These are phyloP conservation scores for Paracorniculantispora psalliotae DNA, from an alignment of 2,329 filamentous ascomycete species.

Conservation along the genomic window DNA sequence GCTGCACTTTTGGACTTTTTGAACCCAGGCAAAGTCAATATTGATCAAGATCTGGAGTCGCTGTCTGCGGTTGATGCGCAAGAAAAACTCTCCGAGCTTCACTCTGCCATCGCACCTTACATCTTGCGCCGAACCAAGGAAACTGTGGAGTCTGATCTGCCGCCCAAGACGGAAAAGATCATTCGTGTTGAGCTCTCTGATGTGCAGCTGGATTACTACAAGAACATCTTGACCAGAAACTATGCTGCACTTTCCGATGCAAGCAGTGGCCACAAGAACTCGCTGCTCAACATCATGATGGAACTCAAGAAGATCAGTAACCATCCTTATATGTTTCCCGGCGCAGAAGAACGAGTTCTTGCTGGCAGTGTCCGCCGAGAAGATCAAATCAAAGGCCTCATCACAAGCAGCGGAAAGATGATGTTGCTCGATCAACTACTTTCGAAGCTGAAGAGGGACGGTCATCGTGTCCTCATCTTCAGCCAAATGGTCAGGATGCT, in stretches of 20 bases:
- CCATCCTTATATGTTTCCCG: conserved; percentile 95
- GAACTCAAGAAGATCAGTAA: conserved; percentile 99
- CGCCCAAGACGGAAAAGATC: conserved; percentile 97
- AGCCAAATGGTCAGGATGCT: conserved; percentile 99
- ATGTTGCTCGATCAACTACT: conserved; percentile 96
- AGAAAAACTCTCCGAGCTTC: conserved; percentile 79
- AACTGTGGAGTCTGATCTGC: conserved; percentile 92
- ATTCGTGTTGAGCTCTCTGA: conserved; percentile 96
- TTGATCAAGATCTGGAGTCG: conserved; percentile 84
- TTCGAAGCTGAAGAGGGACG: conserved; percentile 86
- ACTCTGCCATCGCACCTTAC: conserved; percentile 82
- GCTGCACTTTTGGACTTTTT: conserved; percentile 92
- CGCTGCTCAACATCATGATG: conserved; percentile 98
- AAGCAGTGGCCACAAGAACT: conserved; percentile 86
- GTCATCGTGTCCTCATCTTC: conserved; percentile 94
- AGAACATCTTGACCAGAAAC: conserved; percentile 95
- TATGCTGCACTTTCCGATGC: conserved; percentile 92
- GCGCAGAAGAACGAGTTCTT: conserved; percentile 84
- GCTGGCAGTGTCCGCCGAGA: conserved; percentile 76
- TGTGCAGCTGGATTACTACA: conserved; percentile 96
- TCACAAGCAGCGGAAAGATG: conserved; percentile 98
- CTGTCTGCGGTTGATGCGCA: conserved; percentile 76
- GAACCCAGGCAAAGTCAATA: conserved; percentile 87
- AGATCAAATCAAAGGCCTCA: conserved; percentile 85
- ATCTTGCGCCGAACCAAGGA: conserved; percentile 96